Conservation (phyloP, 2,329 filamentous ascomycete genomes). For the Alternaria sp. region DNA sequence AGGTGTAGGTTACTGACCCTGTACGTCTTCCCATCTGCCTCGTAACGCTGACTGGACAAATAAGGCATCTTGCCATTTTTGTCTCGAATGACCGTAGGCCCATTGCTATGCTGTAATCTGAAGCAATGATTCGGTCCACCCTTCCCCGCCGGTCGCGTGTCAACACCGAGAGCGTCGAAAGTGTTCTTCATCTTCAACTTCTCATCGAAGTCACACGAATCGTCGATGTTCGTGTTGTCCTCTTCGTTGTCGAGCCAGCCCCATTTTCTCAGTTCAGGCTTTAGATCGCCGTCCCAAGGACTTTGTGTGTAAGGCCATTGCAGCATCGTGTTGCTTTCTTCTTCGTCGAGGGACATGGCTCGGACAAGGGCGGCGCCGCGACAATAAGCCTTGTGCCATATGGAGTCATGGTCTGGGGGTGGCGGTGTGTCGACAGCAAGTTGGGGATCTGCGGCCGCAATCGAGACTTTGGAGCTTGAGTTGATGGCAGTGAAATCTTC, state of each 20-base stretch:
- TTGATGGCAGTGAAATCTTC: not conserved
- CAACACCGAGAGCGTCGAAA: conserved; percentile 3
- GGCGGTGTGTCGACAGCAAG: not conserved
- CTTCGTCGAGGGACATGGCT: conserved; percentile 9
- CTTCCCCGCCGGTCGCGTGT: not conserved
- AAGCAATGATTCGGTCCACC: conserved; percentile 18
- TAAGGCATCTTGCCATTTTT: not conserved
- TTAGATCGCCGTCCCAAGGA: conserved; percentile 9
- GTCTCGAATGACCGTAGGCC: not conserved
- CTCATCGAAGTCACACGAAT: conserved; percentile 7
- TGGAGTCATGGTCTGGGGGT: not conserved
- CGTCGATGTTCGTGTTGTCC: no score
- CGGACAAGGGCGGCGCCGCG: conserved; percentile 9
- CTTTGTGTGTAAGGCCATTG: conserved; percentile 8
- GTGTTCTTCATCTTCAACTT: conserved; percentile 2
- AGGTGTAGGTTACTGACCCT: not conserved
- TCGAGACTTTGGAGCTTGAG: not conserved
- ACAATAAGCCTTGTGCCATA: conserved; percentile 8
- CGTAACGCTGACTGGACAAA: conserved; percentile 9
- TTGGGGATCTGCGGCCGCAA: not conserved
- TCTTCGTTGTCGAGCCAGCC: conserved; percentile 10
- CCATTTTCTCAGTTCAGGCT: conserved; percentile 11
- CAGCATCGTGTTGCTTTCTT: conserved; percentile 1
- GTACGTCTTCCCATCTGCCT: conserved; percentile 1
- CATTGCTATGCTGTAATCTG: not conserved